Percentiles rank a stretch among this genome's conserved stretches.
phyloP scores from a whole-genome alignment of 495 filamentous ascomycete species.

The Thozetella sp. region DNA sequence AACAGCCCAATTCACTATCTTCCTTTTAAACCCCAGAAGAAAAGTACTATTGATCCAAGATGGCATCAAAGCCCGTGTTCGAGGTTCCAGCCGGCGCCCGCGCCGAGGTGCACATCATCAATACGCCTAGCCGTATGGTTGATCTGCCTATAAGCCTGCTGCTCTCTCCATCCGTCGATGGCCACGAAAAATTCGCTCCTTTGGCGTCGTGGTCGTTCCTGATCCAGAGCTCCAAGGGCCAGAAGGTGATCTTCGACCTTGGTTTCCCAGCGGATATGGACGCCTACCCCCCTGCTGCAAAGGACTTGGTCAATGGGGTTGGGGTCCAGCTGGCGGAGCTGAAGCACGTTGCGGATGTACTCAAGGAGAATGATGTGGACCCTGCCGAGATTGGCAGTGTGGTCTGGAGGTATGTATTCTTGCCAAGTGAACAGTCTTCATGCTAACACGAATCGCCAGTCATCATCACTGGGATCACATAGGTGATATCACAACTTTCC shows the following conservation, averaged over 20 bases:
- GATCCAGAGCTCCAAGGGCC: not conserved
- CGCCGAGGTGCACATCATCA: not conserved
- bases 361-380: not conserved
- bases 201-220: not conserved
- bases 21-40: not conserved
- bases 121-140: not conserved
- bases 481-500: constrained; percentile 46
- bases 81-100: not conserved
- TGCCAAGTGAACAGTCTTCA: not conserved
- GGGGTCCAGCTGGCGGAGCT: not conserved
- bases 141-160: not conserved
- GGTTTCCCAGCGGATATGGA: not conserved
- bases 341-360: not conserved
- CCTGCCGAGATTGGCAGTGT: not conserved
- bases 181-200: not conserved
- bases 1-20: too few species aligned
- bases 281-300: not conserved
- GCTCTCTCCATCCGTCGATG: not conserved
- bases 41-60: not conserved
- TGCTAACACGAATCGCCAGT: constrained; percentile 2
- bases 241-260: constrained; percentile 1
- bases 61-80: not conserved
- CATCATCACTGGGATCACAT: constrained; percentile 24
- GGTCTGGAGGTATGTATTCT: not conserved
- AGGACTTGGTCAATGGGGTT: not conserved